Evolutionary conservation across 2,329 filamentous ascomycete genomes (phyloP), one percentile per base, ranked within the genome.

Genomic region (Sclerotinia trifoliorum): DNA sequence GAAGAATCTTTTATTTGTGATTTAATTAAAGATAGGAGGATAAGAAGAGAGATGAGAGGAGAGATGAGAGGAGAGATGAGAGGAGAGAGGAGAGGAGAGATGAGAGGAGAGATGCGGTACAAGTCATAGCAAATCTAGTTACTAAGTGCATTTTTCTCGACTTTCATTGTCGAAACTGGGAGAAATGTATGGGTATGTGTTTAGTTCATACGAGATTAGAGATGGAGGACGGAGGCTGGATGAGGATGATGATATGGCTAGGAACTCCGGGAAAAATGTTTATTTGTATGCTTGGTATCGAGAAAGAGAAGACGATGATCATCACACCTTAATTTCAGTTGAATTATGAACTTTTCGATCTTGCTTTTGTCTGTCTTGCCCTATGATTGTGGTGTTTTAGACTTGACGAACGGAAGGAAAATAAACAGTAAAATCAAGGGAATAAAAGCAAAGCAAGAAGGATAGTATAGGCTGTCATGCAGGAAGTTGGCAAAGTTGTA

Each of bases 361-460:
- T 39, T 11, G 35, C 35, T 13, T 3, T 42, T 15, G 13, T 42
- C 39, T 42, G 1, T 17, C 13, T 42, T 42, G 5, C 17, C 5
- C 15, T 17, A 17, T 1, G 39, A 42, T 42, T 42, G 39, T 42
- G 5, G 17, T 42, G 15, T 10, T 42, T 2, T 42, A 42, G 4
- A 42, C 5, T 17, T 1, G 39, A 42, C 5, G 13, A 42, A 42
- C 17, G 3, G 4, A 17, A 4, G 2, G 1, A 1, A 0, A 17
- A 42, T 42, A 42, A 42, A 42, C 39, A 42, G 39, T 42, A 42
- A 42, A 42, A 42, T 15, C 1, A 3, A 42, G 15, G 48, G 4
- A n/a, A n/a, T 49, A n/a, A 8, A 24, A 49, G 4, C 13, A 24
- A 49, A 49, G n/a, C 13, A 6, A 52, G 19, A 26, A 24, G 5